A percentile compares a stretch with the other conserved stretches of the same genome.
Conservation (phyloP, 768 basidiomycete species). For the Russula virescens region DNA sequence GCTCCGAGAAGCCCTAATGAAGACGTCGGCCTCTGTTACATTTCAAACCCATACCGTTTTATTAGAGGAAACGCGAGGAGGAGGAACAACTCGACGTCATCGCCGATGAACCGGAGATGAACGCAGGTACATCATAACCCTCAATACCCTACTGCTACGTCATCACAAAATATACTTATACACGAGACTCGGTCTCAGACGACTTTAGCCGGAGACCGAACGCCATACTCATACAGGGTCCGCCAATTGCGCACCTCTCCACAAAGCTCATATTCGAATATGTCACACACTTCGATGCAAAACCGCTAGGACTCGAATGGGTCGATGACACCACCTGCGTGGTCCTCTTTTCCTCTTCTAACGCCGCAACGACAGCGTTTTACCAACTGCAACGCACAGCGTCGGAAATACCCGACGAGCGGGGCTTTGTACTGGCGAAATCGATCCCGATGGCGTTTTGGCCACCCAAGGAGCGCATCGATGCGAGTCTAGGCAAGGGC, state of each 20-base stretch:
- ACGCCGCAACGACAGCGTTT: constrained; percentile 48
- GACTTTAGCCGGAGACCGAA: constrained; percentile 50
- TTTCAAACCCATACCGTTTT: constrained; percentile 17
- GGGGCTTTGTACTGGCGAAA: constrained; percentile 57
- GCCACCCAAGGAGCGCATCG: constrained; percentile 77
- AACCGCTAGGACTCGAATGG: constrained; percentile 79
- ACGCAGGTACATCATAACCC: constrained; percentile 23
- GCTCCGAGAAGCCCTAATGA: constrained; percentile 41
- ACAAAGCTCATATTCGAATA: constrained; percentile 79
- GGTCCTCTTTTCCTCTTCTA: constrained; percentile 59
- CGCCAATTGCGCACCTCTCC: constrained; percentile 68
- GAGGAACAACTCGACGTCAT: constrained; percentile 33
- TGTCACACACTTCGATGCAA: constrained; percentile 67
- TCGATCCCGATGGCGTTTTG: constrained; percentile 68
- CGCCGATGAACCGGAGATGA: constrained; percentile 21
- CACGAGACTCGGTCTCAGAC: constrained; percentile 8
- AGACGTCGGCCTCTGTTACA: constrained; percentile 22
- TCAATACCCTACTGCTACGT: not conserved
- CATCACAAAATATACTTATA: not conserved
- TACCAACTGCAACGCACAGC: constrained; percentile 46
- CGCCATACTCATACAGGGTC: constrained; percentile 66
- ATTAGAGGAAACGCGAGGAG: constrained; percentile 45
- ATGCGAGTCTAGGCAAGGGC: constrained; percentile 61
- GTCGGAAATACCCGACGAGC: constrained; percentile 45
- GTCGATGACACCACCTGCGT: constrained; percentile 79